Conservation (phyloP, 2,329 filamentous ascomycete genomes). For the Chaetomium olivaceum region DNA sequence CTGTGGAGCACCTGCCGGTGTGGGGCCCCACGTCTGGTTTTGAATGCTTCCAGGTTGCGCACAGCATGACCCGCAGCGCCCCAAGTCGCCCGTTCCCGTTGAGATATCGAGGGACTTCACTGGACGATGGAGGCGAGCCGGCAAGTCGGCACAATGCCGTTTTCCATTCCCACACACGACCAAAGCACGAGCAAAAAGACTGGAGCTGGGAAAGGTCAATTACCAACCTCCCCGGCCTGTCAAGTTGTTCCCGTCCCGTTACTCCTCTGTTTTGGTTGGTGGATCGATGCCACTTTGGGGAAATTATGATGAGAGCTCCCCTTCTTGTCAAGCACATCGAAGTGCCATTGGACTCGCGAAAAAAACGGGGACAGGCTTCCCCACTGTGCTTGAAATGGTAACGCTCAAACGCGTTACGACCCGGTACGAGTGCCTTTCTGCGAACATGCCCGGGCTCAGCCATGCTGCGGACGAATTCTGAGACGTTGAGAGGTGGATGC, state of each 20-base stretch:
- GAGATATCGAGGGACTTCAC: not conserved
- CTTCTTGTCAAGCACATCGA: slow-evolving; percentile 10
- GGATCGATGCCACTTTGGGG: slow-evolving; percentile 30
- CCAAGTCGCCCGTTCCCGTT: not conserved
- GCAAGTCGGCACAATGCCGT: slow-evolving; percentile 9
- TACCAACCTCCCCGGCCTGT: not conserved
- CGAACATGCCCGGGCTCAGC: not conserved
- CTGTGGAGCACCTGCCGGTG: not conserved
- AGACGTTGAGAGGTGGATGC: not conserved
- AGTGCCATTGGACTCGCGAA: slow-evolving; percentile 19
- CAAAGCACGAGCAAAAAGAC: not conserved
- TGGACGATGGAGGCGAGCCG: not conserved
- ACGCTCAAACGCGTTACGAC: not conserved
- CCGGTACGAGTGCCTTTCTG: not conserved
- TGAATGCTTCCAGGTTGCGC: slow-evolving; percentile 10
- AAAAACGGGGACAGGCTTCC: slow-evolving; percentile 3
- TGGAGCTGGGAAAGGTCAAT: not conserved
- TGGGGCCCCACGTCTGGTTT: slow-evolving; percentile 13
- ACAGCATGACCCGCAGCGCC: slow-evolving; percentile 22
- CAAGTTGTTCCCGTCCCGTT: slow-evolving; percentile 2
- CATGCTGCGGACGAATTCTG: not conserved
- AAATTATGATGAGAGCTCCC: slow-evolving; percentile 30
- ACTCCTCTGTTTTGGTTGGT: slow-evolving; percentile 17
- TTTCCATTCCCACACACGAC: not conserved
- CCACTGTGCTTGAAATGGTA: slow-evolving; percentile 10